Evolutionary conservation across 139 green algal species (phyloP).

Genomic region (Chlamydomonas sp.): DNA sequence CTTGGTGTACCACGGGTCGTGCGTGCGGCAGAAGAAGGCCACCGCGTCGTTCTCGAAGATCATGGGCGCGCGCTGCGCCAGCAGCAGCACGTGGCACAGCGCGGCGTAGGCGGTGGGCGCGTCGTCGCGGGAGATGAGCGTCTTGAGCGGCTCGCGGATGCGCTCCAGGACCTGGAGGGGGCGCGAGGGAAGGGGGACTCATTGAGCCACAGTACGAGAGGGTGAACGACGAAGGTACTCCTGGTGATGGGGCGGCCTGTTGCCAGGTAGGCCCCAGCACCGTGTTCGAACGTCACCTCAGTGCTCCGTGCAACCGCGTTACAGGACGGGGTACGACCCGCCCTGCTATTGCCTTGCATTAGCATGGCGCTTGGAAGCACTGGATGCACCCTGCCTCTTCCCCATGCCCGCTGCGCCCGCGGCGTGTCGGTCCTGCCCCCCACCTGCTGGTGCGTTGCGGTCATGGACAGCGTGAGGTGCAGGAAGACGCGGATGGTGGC

Average conservation of each 20-base stretch:
- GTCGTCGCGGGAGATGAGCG: slow-evolving; percentile 79
- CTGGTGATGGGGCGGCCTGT: too few species aligned
- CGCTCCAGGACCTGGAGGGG: slow-evolving; percentile 88
- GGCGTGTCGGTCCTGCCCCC: not conserved
- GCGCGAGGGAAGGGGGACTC: not conserved
- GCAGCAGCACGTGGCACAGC: slow-evolving; percentile 88
- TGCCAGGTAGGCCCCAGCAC: too few species aligned
- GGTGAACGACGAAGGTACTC: too few species aligned
- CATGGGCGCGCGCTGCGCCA: slow-evolving; percentile 82
- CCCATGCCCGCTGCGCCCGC: too few species aligned
- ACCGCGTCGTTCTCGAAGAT: slow-evolving; percentile 82
- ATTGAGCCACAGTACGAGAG: too few species aligned
- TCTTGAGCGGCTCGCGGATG: slow-evolving; percentile 91
- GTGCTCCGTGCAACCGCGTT: too few species aligned
- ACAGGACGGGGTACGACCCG: too few species aligned
- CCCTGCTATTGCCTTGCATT: too few species aligned
- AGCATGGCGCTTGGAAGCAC: too few species aligned
- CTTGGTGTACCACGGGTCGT: slow-evolving; percentile 93
- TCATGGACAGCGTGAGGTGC: slow-evolving; percentile 89
- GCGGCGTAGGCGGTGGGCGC: slow-evolving; percentile 85
- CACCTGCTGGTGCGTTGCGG: slow-evolving; percentile 88
- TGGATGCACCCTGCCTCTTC: too few species aligned
- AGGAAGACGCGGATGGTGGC: slow-evolving; percentile 94
- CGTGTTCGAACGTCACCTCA: too few species aligned
- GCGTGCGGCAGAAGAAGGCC: slow-evolving; percentile 91